phyloP scores from a whole-genome alignment of 257 asterid genomes.

The Solanum habrochaites region DNA sequence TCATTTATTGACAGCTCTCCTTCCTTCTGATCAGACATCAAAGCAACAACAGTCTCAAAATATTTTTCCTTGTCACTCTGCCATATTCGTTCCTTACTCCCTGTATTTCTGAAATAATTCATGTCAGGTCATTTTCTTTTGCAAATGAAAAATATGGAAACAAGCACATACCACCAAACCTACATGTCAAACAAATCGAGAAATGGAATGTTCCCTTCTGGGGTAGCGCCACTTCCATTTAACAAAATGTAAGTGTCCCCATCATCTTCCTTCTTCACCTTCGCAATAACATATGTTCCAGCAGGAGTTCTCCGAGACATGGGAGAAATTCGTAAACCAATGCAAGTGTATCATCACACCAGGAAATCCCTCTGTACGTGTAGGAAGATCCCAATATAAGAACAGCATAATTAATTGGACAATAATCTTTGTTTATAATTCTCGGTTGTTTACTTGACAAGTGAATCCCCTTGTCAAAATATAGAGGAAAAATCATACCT shows the following conservation, averaged over 20 bases:
- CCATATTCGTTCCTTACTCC: conserved; percentile 93
- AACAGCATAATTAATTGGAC: background rate
- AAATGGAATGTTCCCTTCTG: conserved; percentile 89
- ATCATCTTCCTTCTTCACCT: conserved; percentile 61
- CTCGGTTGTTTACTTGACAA: background rate
- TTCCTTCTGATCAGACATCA: conserved; percentile 74
- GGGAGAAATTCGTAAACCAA: conserved; percentile 90
- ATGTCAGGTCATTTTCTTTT: conserved; percentile 25
- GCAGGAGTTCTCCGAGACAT: conserved; percentile 72
- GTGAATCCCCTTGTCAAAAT: background rate
- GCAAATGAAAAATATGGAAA: conserved; percentile 5
- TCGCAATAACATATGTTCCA: conserved; percentile 91
- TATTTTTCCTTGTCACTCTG: conserved; percentile 90
- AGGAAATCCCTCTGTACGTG: conserved; percentile 69
- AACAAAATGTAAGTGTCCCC: conserved; percentile 49
- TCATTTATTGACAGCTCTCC: conserved; percentile 47
- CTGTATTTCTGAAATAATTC: conserved; percentile 66
- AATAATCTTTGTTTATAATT: background rate
- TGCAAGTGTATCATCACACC: conserved; percentile 93
- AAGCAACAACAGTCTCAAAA: conserved; percentile 69
- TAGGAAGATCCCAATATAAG: conserved; percentile 1
- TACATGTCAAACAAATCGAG: conserved; percentile 92
- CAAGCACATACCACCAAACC: conserved; percentile 28
- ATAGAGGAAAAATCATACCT: background rate
- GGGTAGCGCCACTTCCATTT: conserved; percentile 96